Evolutionary conservation across 495 filamentous ascomycete genomes (phyloP).

Genomic region (Mycothermus thermophilus): DNA sequence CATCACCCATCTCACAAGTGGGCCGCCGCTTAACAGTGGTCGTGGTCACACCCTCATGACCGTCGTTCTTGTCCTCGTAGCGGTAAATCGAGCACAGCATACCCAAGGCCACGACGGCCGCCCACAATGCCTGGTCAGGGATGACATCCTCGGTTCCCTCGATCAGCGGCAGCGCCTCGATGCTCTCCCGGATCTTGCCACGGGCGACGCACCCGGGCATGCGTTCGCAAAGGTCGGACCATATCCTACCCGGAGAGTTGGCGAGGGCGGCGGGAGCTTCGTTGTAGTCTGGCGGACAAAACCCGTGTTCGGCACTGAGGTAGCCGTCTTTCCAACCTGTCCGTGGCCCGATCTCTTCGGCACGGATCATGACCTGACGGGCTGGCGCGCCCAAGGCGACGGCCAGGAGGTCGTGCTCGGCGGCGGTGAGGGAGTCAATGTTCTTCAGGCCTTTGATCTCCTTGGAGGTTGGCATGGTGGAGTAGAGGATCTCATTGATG

Average conservation of each 20-base stretch:
- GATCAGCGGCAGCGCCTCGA: slow-evolving; percentile 34
- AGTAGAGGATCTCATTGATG: slow-evolving; percentile 27
- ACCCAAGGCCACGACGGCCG: slow-evolving; percentile 35
- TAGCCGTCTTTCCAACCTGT: slow-evolving; percentile 43
- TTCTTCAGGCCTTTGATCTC: slow-evolving; percentile 22
- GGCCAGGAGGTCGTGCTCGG: slow-evolving; percentile 34
- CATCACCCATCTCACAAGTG: slow-evolving; percentile 34
- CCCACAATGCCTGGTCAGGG: slow-evolving; percentile 39
- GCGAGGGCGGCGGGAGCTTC: slow-evolving; percentile 34
- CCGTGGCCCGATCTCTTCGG: slow-evolving; percentile 35
- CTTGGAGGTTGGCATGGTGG: slow-evolving; percentile 18
- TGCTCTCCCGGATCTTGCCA: slow-evolving; percentile 33
- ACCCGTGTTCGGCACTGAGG: slow-evolving; percentile 36
- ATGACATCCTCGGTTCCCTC: slow-evolving; percentile 34
- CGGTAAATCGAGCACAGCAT: slow-evolving; percentile 38
- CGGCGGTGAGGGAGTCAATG: slow-evolving; percentile 31
- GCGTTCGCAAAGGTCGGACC: slow-evolving; percentile 39
- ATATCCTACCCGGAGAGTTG: slow-evolving; percentile 35
- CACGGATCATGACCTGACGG: slow-evolving; percentile 36
- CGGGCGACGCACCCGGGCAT: slow-evolving; percentile 39
- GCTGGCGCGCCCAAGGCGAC: slow-evolving; percentile 38
- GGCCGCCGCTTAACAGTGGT: slow-evolving; percentile 20
- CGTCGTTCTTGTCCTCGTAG: slow-evolving; percentile 39
- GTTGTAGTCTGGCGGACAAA: slow-evolving; percentile 36
- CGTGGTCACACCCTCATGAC: slow-evolving; percentile 33